A percentile compares a stretch with the other conserved stretches of the same genome.
Evolutionary conservation across 192 early-diverging fungal genomes (phyloP).

Genomic region (Coemansia sp.): DNA sequence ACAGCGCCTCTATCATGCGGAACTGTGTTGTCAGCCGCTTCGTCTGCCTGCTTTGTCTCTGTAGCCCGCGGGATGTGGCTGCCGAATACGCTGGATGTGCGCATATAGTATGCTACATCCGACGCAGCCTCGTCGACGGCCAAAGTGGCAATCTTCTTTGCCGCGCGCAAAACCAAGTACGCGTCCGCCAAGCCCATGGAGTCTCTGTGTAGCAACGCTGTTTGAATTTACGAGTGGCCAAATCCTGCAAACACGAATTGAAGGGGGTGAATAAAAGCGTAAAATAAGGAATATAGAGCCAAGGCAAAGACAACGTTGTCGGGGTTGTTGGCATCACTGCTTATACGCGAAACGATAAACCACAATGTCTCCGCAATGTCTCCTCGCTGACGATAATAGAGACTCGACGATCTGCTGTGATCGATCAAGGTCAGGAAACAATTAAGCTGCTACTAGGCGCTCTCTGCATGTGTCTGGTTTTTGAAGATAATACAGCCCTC

Average conservation of each 20-base stretch:
- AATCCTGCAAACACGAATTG: background rate
- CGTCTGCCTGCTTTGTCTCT: background rate
- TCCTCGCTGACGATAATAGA: no score
- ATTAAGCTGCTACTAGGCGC: no score
- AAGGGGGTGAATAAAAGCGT: background rate
- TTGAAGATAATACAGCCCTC: background rate
- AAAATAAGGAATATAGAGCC: background rate
- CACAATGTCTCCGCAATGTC: no score
- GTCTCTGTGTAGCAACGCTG: background rate
- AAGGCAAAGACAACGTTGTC: no score
- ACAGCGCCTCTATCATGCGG: background rate
- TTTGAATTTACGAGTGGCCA: background rate
- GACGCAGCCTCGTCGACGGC: constrained; percentile 22
- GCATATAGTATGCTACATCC: constrained; percentile 7
- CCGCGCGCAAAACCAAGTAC: constrained; percentile 30
- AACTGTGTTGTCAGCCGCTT: background rate
- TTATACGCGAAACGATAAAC: no score
- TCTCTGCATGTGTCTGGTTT: background rate
- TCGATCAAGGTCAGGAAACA: no score
- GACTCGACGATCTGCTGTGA: no score
- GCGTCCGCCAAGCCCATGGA: constrained; percentile 35
- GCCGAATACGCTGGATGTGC: constrained; percentile 30
- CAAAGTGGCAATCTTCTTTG: constrained; percentile 24
- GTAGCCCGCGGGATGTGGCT: background rate
- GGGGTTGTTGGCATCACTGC: background rate